Evolutionary conservation across 108 stramenopile species (phyloP).

Genomic region (Nitzschia sp.): DNA sequence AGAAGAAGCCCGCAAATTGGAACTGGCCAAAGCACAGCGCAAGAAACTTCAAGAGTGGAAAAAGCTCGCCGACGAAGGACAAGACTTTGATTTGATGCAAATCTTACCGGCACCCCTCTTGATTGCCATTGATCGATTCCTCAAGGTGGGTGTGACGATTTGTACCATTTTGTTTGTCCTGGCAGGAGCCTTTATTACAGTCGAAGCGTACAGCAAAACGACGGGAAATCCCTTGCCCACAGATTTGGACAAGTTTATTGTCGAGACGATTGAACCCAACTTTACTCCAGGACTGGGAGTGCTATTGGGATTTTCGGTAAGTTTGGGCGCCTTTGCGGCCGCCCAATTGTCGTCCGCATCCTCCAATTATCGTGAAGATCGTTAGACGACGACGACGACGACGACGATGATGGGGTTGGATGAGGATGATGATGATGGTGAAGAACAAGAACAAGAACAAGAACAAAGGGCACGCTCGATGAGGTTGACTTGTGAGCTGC

Average conservation of each 20-base stretch:
- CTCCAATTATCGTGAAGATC: constrained; percentile 34
- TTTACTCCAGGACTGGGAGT: constrained; percentile 80
- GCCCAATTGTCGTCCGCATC: constrained; percentile 58
- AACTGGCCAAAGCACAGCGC: constrained; percentile 40
- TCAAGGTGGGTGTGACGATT: constrained; percentile 67
- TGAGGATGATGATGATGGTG: no score
- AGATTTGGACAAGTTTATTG: constrained; percentile 65
- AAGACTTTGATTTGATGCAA: constrained; percentile 71
- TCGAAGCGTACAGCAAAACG: constrained; percentile 77
- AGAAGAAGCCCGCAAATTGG: constrained; percentile 26
- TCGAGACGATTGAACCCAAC: constrained; percentile 75
- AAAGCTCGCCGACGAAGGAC: constrained; percentile 41
- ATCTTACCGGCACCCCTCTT: constrained; percentile 64
- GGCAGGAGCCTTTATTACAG: constrained; percentile 73
- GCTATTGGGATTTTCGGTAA: constrained; percentile 72
- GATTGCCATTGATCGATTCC: constrained; percentile 66
- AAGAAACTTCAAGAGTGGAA: constrained; percentile 57
- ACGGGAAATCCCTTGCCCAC: constrained; percentile 54
- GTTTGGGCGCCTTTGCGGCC: constrained; percentile 75
- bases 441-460: no score
- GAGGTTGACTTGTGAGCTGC: no score
- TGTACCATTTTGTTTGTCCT: constrained; percentile 58
- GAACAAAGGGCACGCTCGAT: no score
- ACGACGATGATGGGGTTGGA: no score
- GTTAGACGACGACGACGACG: no score